Evolutionary conservation across 164 flowering plant genomes (phyloP).

Genomic region (Saururus chinensis): DNA sequence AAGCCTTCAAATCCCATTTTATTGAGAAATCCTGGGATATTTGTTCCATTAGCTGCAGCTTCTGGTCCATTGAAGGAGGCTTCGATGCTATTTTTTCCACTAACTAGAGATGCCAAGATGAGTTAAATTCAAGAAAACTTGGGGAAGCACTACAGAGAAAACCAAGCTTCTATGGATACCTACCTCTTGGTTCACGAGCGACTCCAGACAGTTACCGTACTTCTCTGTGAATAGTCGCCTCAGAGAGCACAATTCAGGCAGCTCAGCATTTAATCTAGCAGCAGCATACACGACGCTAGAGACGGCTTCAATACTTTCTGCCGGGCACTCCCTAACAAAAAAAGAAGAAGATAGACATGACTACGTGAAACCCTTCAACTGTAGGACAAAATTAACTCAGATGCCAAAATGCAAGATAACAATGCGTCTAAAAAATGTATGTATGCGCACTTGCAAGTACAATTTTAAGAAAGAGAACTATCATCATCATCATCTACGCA

Average conservation of each 20-base stretch:
- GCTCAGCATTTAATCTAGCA: slow-evolving; percentile 65
- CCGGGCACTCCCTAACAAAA: slow-evolving; percentile 62
- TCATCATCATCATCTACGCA: neutral
- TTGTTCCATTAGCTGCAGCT: slow-evolving; percentile 46
- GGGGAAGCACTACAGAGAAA: neutral
- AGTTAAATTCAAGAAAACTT: neutral
- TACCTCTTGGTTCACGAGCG: slow-evolving; percentile 58
- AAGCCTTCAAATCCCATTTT: slow-evolving; percentile 47
- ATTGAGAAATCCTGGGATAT: slow-evolving; percentile 46
- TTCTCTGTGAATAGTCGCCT: slow-evolving; percentile 61
- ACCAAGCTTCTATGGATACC: neutral
- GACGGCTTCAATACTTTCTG: slow-evolving; percentile 68
- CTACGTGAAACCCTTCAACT: neutral
- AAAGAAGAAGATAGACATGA: neutral
- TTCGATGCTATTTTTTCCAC: slow-evolving; percentile 2
- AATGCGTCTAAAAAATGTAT: too few species aligned
- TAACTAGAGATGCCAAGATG: slow-evolving; percentile 1
- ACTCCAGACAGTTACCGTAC: slow-evolving; percentile 54
- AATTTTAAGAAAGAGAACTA: too few species aligned
- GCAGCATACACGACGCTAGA: slow-evolving; percentile 86
- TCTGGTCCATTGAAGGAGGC: slow-evolving; percentile 43
- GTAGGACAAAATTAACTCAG: neutral
- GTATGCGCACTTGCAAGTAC: neutral
- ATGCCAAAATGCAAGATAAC: too few species aligned
- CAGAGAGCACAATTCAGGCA: slow-evolving; percentile 84